Evolutionary conservation across 495 filamentous ascomycete species (phyloP), one percentile per base, ranked within the genome.

Genomic region (Podospora bellae-mahoneyi): DNA sequence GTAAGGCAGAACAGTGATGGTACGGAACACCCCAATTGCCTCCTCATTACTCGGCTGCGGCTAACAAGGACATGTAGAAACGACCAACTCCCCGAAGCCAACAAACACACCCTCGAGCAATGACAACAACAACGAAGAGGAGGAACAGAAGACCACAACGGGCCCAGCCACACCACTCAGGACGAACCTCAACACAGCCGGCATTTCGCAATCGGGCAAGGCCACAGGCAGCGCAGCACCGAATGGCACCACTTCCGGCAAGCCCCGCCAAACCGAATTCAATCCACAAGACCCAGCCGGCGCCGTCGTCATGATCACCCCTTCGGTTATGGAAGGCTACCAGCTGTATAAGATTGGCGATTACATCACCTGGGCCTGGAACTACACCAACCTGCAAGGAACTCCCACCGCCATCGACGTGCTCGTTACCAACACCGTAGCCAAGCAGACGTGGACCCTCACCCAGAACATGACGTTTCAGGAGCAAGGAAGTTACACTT

Each of bases 341-440:
- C 87, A 88, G 69, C 92, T 92, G 75, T 98, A 92, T 87, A 94
- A 94, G 78, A 90, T 98, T 75, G 91, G 91, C 19, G 89, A 97
- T 53, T 84, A 84, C 64, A 82, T 97, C 18, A 97, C 93, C 1
- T 94, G 94, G 78, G 89, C 81, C 0, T 99, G 94, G 94, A 97
- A 97, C 79, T 98, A 97, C 81, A 99, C 95, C 2, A 92, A 90
- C 58, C 82, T 99, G 54, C 85, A 85, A 32, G 88, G 88, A 19
- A 90, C 88, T 0, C 95, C 95, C 0, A 88, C 86, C 3, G 89
- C 87, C 34, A 79, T 99, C 71, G 91, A 99, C 71, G 86, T 97
- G 4, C 79, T 95, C 34, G 91, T 95, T 13, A 89, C 87, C 27
- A 96, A 92, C 87, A 88, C 87, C 53, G 66, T 68, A 26, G 79